Conservation (phyloP, 495 filamentous ascomycete genomes). For the Penicillium riverlandense region DNA sequence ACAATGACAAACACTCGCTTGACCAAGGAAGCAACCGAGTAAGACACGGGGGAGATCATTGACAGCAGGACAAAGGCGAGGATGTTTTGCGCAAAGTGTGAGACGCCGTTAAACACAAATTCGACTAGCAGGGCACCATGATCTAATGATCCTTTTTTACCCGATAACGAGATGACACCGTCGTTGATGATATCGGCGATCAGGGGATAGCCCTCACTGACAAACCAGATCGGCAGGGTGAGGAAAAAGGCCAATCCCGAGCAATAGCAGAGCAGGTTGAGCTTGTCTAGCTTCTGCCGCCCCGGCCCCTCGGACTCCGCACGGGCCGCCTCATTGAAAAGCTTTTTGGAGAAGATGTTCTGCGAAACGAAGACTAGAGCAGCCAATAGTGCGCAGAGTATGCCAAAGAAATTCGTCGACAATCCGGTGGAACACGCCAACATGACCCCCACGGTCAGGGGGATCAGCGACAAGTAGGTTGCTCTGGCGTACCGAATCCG, state of each 20-base stretch:
- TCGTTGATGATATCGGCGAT: constrained; percentile 37
- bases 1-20: constrained; percentile 97
- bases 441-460: constrained; percentile 87
- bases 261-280: constrained; percentile 95
- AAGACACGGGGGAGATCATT: constrained; percentile 91
- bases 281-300: constrained; percentile 80
- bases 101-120: constrained; percentile 93
- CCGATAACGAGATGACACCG: constrained; percentile 61
- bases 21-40: constrained; percentile 89
- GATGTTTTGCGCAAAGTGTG: constrained; percentile 95
- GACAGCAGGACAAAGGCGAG: constrained; percentile 87
- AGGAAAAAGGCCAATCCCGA: constrained; percentile 84
- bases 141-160: constrained; percentile 62
- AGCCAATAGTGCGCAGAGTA: constrained; percentile 76
- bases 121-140: constrained; percentile 72
- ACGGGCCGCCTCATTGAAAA: constrained; percentile 92
- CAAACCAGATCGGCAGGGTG: constrained; percentile 90
- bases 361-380: constrained; percentile 95
- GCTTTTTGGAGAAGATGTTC: constrained; percentile 96
- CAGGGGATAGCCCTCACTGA: constrained; percentile 75
- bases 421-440: constrained; percentile 90
- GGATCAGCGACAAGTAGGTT: constrained; percentile 89
- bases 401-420: constrained; percentile 78
- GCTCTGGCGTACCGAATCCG: constrained; percentile 77
- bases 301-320: constrained; percentile 64